Base-by-base conservation (phyloP, 257 asterid species). In the Cinchona pubescens region DNA sequence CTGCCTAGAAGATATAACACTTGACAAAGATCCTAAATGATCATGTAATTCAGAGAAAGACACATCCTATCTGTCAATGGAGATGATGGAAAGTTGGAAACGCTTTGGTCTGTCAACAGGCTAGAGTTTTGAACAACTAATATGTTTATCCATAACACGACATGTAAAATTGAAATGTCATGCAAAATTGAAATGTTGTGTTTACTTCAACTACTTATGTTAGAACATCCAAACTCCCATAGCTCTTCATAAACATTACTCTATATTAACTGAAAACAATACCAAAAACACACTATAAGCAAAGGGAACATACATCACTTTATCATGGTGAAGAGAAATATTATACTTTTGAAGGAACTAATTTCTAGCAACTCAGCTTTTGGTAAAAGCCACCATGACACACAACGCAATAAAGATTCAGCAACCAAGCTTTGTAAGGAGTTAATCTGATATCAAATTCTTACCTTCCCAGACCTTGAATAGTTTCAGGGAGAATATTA, bases 381-480 rank as follows among this genome's bases (percentile, higher is more conserved):
- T 43, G 21, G 43, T 23, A 56, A 43, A 55, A 71, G 72, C 58
- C 56, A 18, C 45, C n/a, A 58, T 42, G 40, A 61, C n/a, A 58
- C 1, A 30, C 34, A 37, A 51, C 32, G 42, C n/a, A 21, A 32
- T n/a, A 32, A 69, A 65, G 72, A 72, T 43, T 13, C 29, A 12
- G 67, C 6, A 59, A 11, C 34, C 14, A 35, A 75, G 46, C 42
- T 34, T 49, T 63, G 51, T 64, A 59, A 29, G 70, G 40, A 38
- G 34, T 19, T 60, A 69, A 69, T 70, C 62, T 37, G 49, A 73
- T 55, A 65, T 30, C 53, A 69, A 76, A 62, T 46, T 78, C 91
- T 88, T 85, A 94, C 99, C 99, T 94, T 88, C 99, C 99, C 79
- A 94, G 86, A 74, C 90, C 84, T 87, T 86, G 95, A 80, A 94